A percentile compares a stretch with the other conserved stretches of the same genome.
Conservation (phyloP, 2,329 filamentous ascomycete genomes). For the Colletotrichum tropicale region DNA sequence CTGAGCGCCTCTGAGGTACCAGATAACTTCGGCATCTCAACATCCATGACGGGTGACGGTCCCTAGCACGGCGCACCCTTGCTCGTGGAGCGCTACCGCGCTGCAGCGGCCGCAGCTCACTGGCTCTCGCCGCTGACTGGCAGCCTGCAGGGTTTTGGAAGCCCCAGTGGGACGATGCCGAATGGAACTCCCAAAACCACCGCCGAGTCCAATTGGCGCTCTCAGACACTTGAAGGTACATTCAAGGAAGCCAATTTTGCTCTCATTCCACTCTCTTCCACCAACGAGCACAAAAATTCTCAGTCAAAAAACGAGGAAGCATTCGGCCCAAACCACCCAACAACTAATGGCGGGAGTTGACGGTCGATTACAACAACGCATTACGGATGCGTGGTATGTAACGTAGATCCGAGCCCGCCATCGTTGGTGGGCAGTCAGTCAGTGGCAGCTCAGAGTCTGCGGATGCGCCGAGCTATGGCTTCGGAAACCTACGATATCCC, state of each 20-base stretch:
- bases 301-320: neutral
- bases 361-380: neutral
- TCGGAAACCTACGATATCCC: neutral
- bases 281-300: neutral
- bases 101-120: constrained; percentile 11
- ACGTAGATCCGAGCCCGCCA: neutral
- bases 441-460: neutral
- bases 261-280: constrained; percentile 9
- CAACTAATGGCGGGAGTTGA: neutral
- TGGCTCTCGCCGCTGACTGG: constrained; percentile 3
- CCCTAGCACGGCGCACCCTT: constrained; percentile 6
- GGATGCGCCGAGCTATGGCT: neutral
- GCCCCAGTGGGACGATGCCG: neutral
- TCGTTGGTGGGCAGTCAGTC: neutral
- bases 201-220: neutral
- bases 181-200: neutral
- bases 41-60: neutral
- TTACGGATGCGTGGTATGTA: neutral
- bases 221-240: neutral
- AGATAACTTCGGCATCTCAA: constrained; percentile 5
- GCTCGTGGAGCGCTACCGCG: neutral
- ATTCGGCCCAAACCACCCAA: neutral
- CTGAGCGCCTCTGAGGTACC: neutral
- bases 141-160: neutral
- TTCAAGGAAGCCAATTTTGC: neutral